Percentiles rank a stretch among this genome's conserved stretches.
phyloP scores from a whole-genome alignment of 768 basidiomycete genomes.

The Termitomyces sp. region DNA sequence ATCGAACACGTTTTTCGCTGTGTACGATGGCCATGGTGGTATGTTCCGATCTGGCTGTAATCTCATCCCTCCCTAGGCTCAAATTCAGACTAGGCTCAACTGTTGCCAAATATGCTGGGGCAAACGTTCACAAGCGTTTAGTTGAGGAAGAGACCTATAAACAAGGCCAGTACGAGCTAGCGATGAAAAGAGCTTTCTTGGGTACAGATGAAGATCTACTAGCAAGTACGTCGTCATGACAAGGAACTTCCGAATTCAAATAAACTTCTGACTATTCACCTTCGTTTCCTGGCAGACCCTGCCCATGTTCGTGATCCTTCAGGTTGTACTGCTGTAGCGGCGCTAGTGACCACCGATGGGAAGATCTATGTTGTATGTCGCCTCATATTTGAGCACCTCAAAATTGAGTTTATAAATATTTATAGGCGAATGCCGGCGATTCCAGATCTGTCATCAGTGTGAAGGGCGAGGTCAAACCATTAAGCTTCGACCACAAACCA shows the following conservation, averaged over 20 bases:
- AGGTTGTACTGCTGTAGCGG: constrained; percentile 93
- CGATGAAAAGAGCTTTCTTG: constrained; percentile 86
- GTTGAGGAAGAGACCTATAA: constrained; percentile 69
- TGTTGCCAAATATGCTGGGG: constrained; percentile 85
- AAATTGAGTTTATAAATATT: constrained; percentile 12
- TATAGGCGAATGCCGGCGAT: constrained; percentile 95
- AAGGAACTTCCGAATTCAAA: constrained; percentile 2
- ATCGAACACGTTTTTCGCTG: constrained; percentile 85
- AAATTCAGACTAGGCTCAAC: constrained; percentile 53
- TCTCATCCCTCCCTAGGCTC: constrained; percentile 3
- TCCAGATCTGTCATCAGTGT: constrained; percentile 86
- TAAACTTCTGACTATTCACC: constrained; percentile 8
- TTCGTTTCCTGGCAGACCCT: constrained; percentile 52
- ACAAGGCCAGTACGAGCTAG: constrained; percentile 64
- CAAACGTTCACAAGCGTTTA: constrained; percentile 78
- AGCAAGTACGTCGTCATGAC: constrained; percentile 49
- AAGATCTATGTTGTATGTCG: constrained; percentile 76
- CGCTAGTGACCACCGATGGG: constrained; percentile 71
- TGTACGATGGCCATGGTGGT: constrained; percentile 99
- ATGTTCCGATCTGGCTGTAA: constrained; percentile 20
- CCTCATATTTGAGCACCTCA: constrained; percentile 2
- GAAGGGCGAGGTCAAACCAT: constrained; percentile 80
- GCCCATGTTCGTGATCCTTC: constrained; percentile 88
- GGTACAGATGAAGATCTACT: constrained; percentile 94
- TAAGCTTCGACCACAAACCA: constrained; percentile 97